A percentile compares a stretch with the other conserved stretches of the same genome.
phyloP scores from a whole-genome alignment of 257 asterid species.

The Ophiorrhiza pumila region DNA sequence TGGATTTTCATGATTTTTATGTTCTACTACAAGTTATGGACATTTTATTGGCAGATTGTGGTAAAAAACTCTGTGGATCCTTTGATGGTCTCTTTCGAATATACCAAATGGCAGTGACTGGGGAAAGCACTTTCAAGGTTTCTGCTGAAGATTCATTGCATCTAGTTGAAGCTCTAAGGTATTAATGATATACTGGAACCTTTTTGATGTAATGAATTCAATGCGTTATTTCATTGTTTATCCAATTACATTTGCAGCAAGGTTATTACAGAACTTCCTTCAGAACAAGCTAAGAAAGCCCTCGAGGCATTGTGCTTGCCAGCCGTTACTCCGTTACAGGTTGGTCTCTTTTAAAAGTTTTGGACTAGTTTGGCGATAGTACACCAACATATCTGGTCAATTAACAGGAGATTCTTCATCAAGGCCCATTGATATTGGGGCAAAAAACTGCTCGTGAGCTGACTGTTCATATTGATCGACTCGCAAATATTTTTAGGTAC shows the following conservation, averaged over 20 bases:
- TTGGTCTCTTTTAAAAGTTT: conserved; percentile 32
- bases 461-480: conserved; percentile 93
- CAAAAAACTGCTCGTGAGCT: conserved; percentile 90
- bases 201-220: conserved; percentile 9
- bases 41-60: conserved; percentile 61
- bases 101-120: conserved; percentile 81
- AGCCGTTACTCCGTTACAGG: conserved; percentile 82
- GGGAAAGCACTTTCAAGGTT: conserved; percentile 90
- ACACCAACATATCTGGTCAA: conserved; percentile 31
- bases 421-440: conserved; percentile 75
- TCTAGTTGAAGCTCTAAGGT: conserved; percentile 98
- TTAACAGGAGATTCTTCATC: conserved; percentile 78
- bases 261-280: conserved; percentile 91
- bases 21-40: conserved; percentile 7
- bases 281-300: conserved; percentile 90
- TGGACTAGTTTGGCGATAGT: conserved; percentile 12
- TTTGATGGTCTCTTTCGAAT: conserved; percentile 85
- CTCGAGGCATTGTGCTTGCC: conserved; percentile 87
- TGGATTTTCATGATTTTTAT: background rate
- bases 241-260: conserved; percentile 52
- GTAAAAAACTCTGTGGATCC: conserved; percentile 81
- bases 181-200: conserved; percentile 22
- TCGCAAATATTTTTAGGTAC: conserved; percentile 90
- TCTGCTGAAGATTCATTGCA: conserved; percentile 92
- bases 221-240: conserved; percentile 28